These are phyloP conservation scores for Morella rubra DNA, from an alignment of 306 rosid genomes.

Conservation along the genomic window DNA sequence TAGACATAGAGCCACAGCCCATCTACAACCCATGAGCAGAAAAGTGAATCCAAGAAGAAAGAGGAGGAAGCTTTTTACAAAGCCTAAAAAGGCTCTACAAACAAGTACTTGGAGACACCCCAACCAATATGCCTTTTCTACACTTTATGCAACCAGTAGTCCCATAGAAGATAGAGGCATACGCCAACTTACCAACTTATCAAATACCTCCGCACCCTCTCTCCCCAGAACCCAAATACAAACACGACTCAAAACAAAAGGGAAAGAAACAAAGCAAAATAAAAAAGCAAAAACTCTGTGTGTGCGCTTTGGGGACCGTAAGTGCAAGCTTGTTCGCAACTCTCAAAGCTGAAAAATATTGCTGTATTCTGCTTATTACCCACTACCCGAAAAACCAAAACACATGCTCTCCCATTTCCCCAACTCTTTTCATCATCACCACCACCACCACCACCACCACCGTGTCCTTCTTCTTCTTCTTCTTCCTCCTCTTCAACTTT, in stretches of 20 bases:
- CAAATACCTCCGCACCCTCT: conserved; percentile 29
- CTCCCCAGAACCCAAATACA: conserved; percentile 29
- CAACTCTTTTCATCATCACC: conserved; percentile 39
- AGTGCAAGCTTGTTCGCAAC: conserved; percentile 49
- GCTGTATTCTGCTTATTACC: conserved; percentile 35
- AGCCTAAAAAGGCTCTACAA: conserved; percentile 26
- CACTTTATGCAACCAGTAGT: conserved; percentile 39
- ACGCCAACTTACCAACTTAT: conserved; percentile 37
- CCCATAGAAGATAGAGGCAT: conserved; percentile 43
- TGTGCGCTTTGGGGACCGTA: conserved; percentile 57
- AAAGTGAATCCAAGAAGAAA: conserved; percentile 36
- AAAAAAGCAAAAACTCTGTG: conserved; percentile 29
- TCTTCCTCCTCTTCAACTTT: conserved; percentile 18
- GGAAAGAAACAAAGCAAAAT: conserved; percentile 37
- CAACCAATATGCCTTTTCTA: conserved; percentile 51
- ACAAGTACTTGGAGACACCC: conserved; percentile 54
- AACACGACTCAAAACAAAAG: conserved; percentile 44
- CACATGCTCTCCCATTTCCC: conserved; percentile 65
- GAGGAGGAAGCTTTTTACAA: conserved; percentile 27
- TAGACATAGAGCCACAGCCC: conserved; percentile 13
- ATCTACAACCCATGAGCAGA: conserved; percentile 5
- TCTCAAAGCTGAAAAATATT: conserved; percentile 58
- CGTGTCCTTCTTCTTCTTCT: conserved; percentile 5
- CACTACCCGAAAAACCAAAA: conserved; percentile 49
- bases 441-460: conserved; percentile 33